Conservation (phyloP, 306 rosid species). For the Quercus variabilis region DNA sequence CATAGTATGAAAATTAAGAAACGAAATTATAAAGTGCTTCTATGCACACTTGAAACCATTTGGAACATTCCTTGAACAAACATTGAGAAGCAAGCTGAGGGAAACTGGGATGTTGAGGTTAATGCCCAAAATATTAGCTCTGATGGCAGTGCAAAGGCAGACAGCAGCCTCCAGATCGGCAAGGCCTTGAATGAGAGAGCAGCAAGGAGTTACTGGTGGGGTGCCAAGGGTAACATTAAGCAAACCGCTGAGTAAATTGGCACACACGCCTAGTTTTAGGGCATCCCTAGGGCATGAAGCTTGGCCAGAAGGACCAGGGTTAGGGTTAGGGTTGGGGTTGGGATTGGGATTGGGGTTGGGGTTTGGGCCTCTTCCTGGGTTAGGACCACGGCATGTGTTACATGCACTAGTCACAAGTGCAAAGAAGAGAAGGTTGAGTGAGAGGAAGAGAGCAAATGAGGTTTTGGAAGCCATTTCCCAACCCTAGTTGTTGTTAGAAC, state of each 20-base stretch:
- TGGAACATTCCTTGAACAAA: constrained; percentile 45
- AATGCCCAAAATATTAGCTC: constrained; percentile 60
- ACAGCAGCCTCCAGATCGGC: constrained; percentile 67
- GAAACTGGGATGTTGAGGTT: constrained; percentile 60
- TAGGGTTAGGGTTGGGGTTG: not conserved
- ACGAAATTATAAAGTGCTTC: not conserved
- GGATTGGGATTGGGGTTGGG: constrained; percentile 22
- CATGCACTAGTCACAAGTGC: constrained; percentile 51
- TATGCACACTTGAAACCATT: constrained; percentile 48
- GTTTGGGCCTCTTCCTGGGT: not conserved
- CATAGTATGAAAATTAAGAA: not conserved
- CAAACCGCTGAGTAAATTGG: constrained; percentile 50
- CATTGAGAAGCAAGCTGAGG: constrained; percentile 70
- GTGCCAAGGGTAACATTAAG: constrained; percentile 45
- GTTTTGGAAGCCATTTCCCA: constrained; percentile 56
- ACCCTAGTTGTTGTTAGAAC: not conserved
- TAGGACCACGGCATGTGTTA: constrained; percentile 24
- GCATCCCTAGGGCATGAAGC: constrained; percentile 57
- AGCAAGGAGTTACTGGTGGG: constrained; percentile 66
- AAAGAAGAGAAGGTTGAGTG: constrained; percentile 67
- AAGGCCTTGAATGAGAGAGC: constrained; percentile 63
- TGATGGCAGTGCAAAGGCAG: constrained; percentile 83
- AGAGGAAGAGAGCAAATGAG: constrained; percentile 62
- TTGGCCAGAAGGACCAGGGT: not conserved
- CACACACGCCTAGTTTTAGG: constrained; percentile 64